Evolutionary conservation across 2,329 filamentous ascomycete species (phyloP).

Genomic region (Neonectria neomacrospora): DNA sequence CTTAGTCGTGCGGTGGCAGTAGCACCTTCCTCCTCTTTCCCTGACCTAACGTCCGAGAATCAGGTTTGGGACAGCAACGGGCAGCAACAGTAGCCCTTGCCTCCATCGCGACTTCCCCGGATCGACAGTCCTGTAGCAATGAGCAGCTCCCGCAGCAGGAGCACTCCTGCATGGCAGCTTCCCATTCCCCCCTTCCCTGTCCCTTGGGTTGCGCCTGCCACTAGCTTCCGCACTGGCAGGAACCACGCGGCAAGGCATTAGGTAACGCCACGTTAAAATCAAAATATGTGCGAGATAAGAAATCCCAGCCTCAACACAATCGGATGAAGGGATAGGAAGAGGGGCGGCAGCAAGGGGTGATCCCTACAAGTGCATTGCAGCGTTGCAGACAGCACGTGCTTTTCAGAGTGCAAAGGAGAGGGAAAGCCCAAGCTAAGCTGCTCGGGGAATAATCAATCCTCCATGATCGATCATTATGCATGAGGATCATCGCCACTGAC

Average conservation of each 20-base stretch:
- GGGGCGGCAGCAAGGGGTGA: neutral
- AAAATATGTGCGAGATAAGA: constrained; percentile 18
- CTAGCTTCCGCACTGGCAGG: neutral
- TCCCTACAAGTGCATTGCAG: neutral
- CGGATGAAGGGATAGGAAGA: neutral
- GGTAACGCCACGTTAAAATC: constrained; percentile 22
- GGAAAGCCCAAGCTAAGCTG: neutral
- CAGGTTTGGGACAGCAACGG: neutral
- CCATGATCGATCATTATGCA: constrained; percentile 4
- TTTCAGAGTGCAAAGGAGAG: neutral
- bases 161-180: neutral
- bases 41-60: neutral
- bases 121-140: constrained; percentile 12
- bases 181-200: neutral
- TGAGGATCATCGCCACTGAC: neutral
- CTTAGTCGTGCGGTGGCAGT: neutral
- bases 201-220: neutral
- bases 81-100: constrained; percentile 14
- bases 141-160: constrained; percentile 6
- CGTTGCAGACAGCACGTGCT: neutral
- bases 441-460: neutral
- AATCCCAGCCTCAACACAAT: constrained; percentile 4
- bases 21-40: constrained; percentile 1
- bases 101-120: constrained; percentile 26
- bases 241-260: constrained; percentile 17